Percentiles rank a stretch among this genome's conserved stretches.
These are phyloP conservation scores for Geotrichum carabidarum DNA, from an alignment of 1,139 yeast species.

Conservation along the genomic window DNA sequence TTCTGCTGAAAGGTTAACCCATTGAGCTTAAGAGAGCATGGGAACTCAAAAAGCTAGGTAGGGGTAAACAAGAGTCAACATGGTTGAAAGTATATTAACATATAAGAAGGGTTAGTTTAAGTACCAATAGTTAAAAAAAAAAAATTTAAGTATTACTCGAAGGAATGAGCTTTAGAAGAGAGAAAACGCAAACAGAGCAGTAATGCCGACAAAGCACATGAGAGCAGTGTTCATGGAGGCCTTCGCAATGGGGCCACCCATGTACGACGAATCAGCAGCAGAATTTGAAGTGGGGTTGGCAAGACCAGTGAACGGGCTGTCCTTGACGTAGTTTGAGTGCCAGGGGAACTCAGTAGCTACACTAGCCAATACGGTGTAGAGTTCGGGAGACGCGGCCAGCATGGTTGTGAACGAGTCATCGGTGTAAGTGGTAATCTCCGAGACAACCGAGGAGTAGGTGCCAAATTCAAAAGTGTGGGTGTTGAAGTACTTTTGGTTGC, in stretches of 20 bases:
- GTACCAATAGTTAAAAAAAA: no score
- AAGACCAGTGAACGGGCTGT: slow-evolving; percentile 1
- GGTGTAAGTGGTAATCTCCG: slow-evolving; percentile 14
- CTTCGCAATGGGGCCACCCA: slow-evolving; percentile 7
- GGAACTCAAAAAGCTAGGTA: no score
- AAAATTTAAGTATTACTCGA: not conserved
- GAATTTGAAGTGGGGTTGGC: slow-evolving; percentile 8
- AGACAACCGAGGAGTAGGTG: not conserved
- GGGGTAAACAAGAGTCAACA: no score
- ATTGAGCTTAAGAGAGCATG: no score
- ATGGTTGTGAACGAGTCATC: slow-evolving; percentile 17
- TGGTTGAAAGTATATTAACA: no score
- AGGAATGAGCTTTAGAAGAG: not conserved
- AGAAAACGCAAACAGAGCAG: slow-evolving; percentile 7
- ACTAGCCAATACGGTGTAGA: slow-evolving; percentile 14
- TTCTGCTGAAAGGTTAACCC: no score
- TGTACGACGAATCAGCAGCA: not conserved
- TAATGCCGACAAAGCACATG: slow-evolving; percentile 2
- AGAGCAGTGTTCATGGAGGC: slow-evolving; percentile 10
- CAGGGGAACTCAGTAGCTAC: slow-evolving; percentile 20
- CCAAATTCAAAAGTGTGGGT: slow-evolving; percentile 15
- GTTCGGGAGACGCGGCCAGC: slow-evolving; percentile 4
- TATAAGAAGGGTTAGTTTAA: no score
- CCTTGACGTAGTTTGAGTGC: slow-evolving; percentile 12
- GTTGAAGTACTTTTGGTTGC: slow-evolving; percentile 12